These are phyloP conservation scores for Hordeum marinum DNA, from an alignment of 176 grass and related monocot species.

Conservation along the genomic window DNA sequence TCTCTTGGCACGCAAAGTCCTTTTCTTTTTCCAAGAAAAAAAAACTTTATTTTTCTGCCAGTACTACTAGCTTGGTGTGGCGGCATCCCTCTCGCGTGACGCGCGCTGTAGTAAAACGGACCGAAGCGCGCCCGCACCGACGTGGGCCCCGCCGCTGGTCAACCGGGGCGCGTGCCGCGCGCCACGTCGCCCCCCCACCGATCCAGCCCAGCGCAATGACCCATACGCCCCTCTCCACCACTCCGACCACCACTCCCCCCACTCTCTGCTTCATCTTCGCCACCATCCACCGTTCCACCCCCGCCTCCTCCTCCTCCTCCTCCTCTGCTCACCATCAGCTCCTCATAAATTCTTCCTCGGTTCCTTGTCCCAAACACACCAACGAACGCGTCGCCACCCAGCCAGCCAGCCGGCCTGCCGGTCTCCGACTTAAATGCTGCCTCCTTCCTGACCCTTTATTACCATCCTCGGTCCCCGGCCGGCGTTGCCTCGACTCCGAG, in stretches of 20 bases:
- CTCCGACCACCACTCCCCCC: background rate
- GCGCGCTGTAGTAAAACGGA: background rate
- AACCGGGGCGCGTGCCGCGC: background rate
- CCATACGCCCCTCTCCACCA: background rate
- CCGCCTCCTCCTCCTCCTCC: no score
- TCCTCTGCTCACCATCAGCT: no score
- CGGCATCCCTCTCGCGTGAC: background rate
- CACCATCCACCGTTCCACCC: background rate
- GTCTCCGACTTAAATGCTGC: background rate
- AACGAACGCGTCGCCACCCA: background rate
- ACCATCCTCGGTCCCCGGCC: background rate
- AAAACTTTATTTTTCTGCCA: no score
- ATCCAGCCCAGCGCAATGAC: background rate
- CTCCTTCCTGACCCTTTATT: background rate
- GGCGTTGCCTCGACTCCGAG: background rate
- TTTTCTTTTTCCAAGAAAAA: background rate
- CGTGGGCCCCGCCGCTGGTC: background rate
- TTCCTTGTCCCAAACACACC: background rate
- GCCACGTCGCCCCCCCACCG: background rate
- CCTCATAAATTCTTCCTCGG: background rate
- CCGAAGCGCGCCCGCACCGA: no score
- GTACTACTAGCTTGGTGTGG: background rate
- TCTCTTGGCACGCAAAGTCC: background rate
- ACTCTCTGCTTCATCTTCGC: background rate
- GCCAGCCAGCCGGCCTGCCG: no score